Base-by-base conservation (phyloP, 371 early-diverging fungal species). In the Rhizopus arrhizus region DNA sequence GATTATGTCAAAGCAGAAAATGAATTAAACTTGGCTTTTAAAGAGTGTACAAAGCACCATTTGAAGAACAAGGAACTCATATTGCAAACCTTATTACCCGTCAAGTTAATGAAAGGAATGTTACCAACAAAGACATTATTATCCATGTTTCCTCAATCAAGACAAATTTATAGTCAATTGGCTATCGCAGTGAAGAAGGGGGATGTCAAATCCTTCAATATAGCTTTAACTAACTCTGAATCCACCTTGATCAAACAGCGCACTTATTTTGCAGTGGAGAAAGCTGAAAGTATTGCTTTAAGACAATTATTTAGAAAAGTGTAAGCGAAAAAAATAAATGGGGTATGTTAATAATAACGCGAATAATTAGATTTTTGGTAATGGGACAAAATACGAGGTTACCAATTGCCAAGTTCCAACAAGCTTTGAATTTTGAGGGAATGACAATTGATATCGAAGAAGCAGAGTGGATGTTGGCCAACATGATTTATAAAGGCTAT, bases 401-500 rank as follows among this genome's bases (percentile, higher is more conserved):
- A 22, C 77, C 82, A 13, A 74, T 92, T 16, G 31, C 55, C 0
- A 73, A 58, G 7, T 87, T 92, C 58, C 66, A 84, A 35, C 45
- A 57, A 6, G 91, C 89, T 5, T 55, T 90, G 22, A 82, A 69
- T 16, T 66, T 68, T 28, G 70, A 71, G 10, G 82, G 78, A 0
- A 42, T 87, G 35, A 65, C 69, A 0, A 56, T 77, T 0, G 84
- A 77, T 9, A 36, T 74, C 2, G 77, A 75, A 40, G 86, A 85
- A 33, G 74, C 69, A 9, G 81, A 84, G 54, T 77, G 87, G 56
- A 82, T 87, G 55, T 64, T 89, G 55, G 87, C 91, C 15, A 88
- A 86, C 57, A 83, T 91, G 85, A 91, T 93, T 46, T 87, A 80
- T 66, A 89, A 87, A 86, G 93, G 91, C 3, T 91, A 86, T 62